A percentile compares a stretch with the other conserved stretches of the same genome.
These are phyloP conservation scores for Syzygium oleosum DNA, from an alignment of 345 rosid genomes.

Conservation along the genomic window DNA sequence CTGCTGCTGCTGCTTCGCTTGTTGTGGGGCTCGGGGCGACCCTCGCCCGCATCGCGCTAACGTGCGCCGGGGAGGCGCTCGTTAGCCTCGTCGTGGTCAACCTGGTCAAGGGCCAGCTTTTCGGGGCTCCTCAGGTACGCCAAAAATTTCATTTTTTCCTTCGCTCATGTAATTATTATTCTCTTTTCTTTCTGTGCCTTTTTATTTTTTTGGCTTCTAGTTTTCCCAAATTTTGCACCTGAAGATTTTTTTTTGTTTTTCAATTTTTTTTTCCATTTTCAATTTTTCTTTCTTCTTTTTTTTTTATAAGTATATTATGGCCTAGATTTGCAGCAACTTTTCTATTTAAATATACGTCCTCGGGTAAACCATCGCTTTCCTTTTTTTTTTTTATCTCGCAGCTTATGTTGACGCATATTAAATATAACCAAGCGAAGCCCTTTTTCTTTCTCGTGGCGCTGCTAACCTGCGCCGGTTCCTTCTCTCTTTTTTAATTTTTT, in stretches of 20 bases:
- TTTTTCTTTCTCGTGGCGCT: not conserved
- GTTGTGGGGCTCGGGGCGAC: conserved; percentile 6
- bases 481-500: not conserved
- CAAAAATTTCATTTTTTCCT: not conserved
- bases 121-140: conserved; percentile 12
- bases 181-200: not conserved
- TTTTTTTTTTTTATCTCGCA: not conserved
- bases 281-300: not conserved
- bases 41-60: conserved; percentile 24
- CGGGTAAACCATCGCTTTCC: not conserved
- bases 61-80: conserved; percentile 45
- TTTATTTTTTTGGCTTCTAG: not conserved
- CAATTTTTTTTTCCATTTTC: not conserved
- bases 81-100: conserved; percentile 35
- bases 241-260: not conserved
- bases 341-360: not conserved
- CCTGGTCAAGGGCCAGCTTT: conserved; percentile 27
- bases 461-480: not conserved
- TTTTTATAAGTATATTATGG: not conserved
- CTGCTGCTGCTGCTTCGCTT: not conserved
- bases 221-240: not conserved
- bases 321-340: not conserved
- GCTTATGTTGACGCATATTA: not conserved
- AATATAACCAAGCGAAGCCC: not conserved
- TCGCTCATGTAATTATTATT: not conserved